Evolutionary conservation across 2,329 filamentous ascomycete genomes (phyloP), one percentile per base, ranked within the genome.

Genomic region (Zasmidium cellare): DNA sequence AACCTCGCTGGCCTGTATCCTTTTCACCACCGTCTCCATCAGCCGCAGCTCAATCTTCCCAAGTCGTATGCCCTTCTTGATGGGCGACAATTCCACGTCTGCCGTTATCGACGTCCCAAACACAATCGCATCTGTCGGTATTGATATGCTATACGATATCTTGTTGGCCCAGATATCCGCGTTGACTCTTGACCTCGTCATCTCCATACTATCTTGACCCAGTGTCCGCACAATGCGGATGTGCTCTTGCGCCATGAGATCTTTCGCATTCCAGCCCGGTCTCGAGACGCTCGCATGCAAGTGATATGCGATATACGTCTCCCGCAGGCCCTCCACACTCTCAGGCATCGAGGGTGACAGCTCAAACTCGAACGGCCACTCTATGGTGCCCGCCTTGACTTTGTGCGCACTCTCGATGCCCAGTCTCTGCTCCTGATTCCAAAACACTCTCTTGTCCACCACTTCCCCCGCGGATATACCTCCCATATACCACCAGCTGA

Each of bases 81-180:
- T 79, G 0, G 93, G 92, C 1, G 92, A 90, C 62, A 97, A 87
- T 62, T 90, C 86, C 78, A 97, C 93, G 67, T 96, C 87, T 59
- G 96, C 82, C 1, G 87, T 86, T 50, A 97, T 87, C 20, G 83
- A 83, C n/a, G 91, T 96, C 51, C 94, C 94, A 68, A 97, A 96
- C 18, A 96, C 89, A 54, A 96, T 88, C 1, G 94, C 94, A 77
- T 97, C 97, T 69, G 91, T 92, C 0, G 94, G 93, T 11, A 96
- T 90, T 57, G 91, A 86, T 62, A 99, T 92, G 25, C 91, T 93
- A 77, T 99, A 99, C 73, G 96, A 91, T 67, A 97, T 85, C 80
- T 99, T 99, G 79, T 96, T 94, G 5, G 92, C 90, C 94, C 94
- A 99, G 63, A 96, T 89, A 71, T 97, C 97, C 75, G 97, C 92